Base-by-base conservation (phyloP, 768 basidiomycete species). In the Hygrocybe punicea region DNA sequence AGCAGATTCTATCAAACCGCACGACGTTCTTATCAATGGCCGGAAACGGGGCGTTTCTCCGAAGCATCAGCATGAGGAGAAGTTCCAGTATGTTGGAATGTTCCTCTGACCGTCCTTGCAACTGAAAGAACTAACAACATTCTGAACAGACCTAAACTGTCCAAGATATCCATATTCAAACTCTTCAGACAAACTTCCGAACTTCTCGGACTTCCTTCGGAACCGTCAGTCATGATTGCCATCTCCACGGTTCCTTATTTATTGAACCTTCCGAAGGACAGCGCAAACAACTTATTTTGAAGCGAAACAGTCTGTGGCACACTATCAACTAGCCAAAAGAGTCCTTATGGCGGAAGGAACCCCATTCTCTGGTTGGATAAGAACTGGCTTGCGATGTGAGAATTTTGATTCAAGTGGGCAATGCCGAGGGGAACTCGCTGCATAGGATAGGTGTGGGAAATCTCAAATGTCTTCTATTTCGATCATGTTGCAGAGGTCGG, bases 1-100 rank as follows among this genome's bases (percentile, higher is more conserved):
- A 2, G 80, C 84, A 13, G 83, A 83, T 48, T 73, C 78, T 0
- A 53, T 63, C 2, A 60, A 63, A n/a, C 58, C 73, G 5, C 67
- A 72, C 25, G 89, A 95, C 65, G 78, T 91, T 19, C 65, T 93
- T 46, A 89, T 89, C 60, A 90, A 89, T 59, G 91, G 92, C 2
- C 72, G 85, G n/a, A 86, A 81, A 63, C 84, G 91, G 45, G 91
- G 91, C 2, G 83, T 89, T 1, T 74, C 88, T 10, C 81, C 86
- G 0, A 91, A 89, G 65, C 82, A 89, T 63, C 78, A 87, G 23
- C 75, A 81, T 59, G 78, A 78, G 33, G 71, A 79, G 6, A 86
- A 85, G 67, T 84, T 81, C 39, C 81, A 85, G 91, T 87, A 55
- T 49, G 69, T 55, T 10, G 33, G 4, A 14, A n/a, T 25, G 8